Base-by-base conservation (phyloP, 768 basidiomycete species). In the Podaxis sp. region DNA sequence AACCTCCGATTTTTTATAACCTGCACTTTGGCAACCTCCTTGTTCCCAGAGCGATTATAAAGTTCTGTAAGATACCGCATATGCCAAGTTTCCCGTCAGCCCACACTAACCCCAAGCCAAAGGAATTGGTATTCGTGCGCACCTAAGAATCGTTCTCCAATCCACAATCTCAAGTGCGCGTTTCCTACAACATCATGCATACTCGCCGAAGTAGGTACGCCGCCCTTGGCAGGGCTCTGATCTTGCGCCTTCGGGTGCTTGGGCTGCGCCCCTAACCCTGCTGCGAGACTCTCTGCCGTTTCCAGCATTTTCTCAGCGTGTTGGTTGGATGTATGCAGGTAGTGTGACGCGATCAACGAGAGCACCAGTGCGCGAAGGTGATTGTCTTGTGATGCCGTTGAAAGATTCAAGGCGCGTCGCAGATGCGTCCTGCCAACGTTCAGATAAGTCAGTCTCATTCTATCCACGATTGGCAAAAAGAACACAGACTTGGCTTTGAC, bases 121-220 rank as follows among this genome's bases (percentile, higher is more conserved):
- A 30, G 59, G 40, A 57, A 28, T 48, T 55, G 53, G 7, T 11
- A 28, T 33, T 57, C 9, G 59, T 54, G 78, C 82, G 52, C 49
- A 90, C 89, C 89, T 53, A 86, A 74, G 65, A 84, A 82, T 49
- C 88, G 78, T 68, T 92, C 85, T 5, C 89, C 89, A 11, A 88
- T 84, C 91, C 91, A 92, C 54, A 90, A 69, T 22, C 89, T 76
- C 69, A 91, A 70, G 39, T 83, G 82, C 2, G 82, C 87, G 61
- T 90, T 90, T 4, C 89, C 90, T 19, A 85, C 68, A 2, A 70
- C 69, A 54, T 80, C 76, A 11, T 66, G 68, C 11, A 57, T 17
- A n/a, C 6, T 28, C 36, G 52, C 53, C 24, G 51, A n/a, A 36
- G 42, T 42, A 33, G 38, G 22, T 7, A 8, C 38, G n/a, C 44